phyloP scores from a whole-genome alignment of 1,139 yeast species.

The Geotrichum candidum region DNA sequence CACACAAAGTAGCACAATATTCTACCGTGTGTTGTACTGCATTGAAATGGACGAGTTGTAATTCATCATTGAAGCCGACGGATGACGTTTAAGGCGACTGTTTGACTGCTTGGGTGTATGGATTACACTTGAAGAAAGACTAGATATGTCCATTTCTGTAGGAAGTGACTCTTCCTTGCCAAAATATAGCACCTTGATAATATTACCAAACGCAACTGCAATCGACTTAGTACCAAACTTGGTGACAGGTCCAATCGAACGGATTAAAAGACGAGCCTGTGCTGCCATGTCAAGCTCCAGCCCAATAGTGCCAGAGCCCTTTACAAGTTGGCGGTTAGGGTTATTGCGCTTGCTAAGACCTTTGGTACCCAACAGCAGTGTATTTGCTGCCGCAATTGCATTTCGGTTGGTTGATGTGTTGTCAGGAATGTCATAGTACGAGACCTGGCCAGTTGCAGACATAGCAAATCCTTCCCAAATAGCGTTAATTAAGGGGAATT shows the following conservation, averaged over 20 bases:
- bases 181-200: slow-evolving; percentile 62
- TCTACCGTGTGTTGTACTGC: neutral
- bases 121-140: neutral
- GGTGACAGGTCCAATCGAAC: slow-evolving; percentile 48
- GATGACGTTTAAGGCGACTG: neutral
- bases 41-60: neutral
- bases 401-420: neutral
- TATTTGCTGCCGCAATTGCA: neutral
- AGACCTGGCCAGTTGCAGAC: slow-evolving; percentile 55
- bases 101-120: neutral
- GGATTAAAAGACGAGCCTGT: slow-evolving; percentile 38
- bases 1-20: neutral
- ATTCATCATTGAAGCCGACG: neutral
- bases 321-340: neutral
- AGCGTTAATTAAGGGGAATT: slow-evolving; percentile 16
- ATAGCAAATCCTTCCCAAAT: slow-evolving; percentile 82
- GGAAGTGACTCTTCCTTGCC: slow-evolving; percentile 48
- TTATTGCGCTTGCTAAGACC: slow-evolving; percentile 12
- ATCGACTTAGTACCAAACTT: slow-evolving; percentile 76
- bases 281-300: slow-evolving; percentile 15
- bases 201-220: slow-evolving; percentile 65
- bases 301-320: slow-evolving; percentile 7
- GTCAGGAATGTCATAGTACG: slow-evolving; percentile 56
- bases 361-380: neutral
- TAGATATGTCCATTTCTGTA: neutral